phyloP scores from a whole-genome alignment of 345 rosid genomes.

The Microthlaspi erraticum region DNA sequence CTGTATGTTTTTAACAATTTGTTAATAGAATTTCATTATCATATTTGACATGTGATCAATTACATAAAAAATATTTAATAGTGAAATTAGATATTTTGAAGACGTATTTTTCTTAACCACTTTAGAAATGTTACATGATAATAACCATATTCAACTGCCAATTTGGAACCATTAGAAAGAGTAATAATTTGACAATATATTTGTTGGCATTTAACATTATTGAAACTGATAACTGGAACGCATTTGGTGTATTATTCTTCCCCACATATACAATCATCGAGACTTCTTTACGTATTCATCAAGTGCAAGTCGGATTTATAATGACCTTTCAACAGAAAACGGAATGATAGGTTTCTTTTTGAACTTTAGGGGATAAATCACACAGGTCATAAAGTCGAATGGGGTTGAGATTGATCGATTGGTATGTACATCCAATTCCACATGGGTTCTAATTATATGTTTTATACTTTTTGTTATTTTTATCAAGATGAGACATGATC shows the following conservation, averaged over 20 bases:
- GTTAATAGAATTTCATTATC: constrained; percentile 3
- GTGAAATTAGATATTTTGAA: background rate
- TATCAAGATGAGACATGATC: constrained; percentile 36
- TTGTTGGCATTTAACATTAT: constrained; percentile 13
- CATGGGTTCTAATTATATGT: constrained; percentile 28
- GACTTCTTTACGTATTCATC: constrained; percentile 4
- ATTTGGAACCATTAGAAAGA: too few species aligned
- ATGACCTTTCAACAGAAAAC: background rate
- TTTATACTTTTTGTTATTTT: background rate
- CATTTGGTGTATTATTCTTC: background rate
- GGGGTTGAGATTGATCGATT: constrained; percentile 21
- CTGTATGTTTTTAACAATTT: background rate
- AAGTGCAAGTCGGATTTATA: background rate
- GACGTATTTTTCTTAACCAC: background rate
- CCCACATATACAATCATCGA: background rate
- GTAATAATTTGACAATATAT: too few species aligned
- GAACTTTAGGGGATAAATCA: constrained; percentile 5
- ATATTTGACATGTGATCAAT: constrained; percentile 30
- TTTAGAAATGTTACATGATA: background rate
- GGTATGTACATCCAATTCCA: constrained; percentile 20
- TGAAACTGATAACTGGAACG: constrained; percentile 2
- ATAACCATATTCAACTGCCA: too few species aligned
- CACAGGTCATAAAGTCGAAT: constrained; percentile 10
- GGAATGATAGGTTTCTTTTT: constrained; percentile 10
- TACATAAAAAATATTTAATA: too few species aligned